A percentile compares a stretch with the other conserved stretches of the same genome.
Evolutionary conservation across 352 stramenopile species (phyloP).

Genomic region (Phytophthora pinifolia): DNA sequence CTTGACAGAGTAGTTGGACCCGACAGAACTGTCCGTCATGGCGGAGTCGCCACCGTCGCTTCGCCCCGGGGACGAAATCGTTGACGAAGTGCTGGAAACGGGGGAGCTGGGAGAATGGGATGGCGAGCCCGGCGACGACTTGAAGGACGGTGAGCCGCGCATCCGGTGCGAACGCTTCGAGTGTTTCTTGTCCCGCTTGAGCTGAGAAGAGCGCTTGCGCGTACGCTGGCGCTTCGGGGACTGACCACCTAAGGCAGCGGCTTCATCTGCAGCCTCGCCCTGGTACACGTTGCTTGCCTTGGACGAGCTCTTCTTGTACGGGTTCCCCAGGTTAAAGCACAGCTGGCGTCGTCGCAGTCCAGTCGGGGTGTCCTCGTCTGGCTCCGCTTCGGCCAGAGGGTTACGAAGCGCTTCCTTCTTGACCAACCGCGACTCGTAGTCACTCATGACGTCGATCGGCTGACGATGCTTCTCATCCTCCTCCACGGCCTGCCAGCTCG

Average conservation of each 20-base stretch:
- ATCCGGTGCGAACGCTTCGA: slow-evolving; percentile 66
- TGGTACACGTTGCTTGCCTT: slow-evolving; percentile 87
- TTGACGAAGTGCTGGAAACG: slow-evolving; percentile 52
- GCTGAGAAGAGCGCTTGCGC: slow-evolving; percentile 82
- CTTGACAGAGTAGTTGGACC: slow-evolving; percentile 80
- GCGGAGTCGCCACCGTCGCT: slow-evolving; percentile 65
- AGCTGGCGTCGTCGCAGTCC: slow-evolving; percentile 74
- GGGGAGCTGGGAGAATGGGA: slow-evolving; percentile 62
- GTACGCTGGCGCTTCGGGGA: slow-evolving; percentile 82
- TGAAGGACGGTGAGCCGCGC: slow-evolving; percentile 68
- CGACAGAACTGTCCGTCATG: slow-evolving; percentile 56
- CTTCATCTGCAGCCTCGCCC: slow-evolving; percentile 84
- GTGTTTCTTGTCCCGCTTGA: slow-evolving; percentile 79
- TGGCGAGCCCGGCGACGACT: slow-evolving; percentile 67
- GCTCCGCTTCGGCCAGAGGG: slow-evolving; percentile 79
- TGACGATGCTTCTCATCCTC: slow-evolving; percentile 85
- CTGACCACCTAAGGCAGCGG: slow-evolving; percentile 68
- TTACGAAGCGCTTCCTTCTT: slow-evolving; percentile 88
- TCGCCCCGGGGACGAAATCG: slow-evolving; percentile 63
- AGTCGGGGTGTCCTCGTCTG: slow-evolving; percentile 79
- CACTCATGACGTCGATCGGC: slow-evolving; percentile 87
- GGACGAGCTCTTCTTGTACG: slow-evolving; percentile 88
- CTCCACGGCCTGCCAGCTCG: slow-evolving; percentile 58
- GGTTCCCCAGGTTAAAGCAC: slow-evolving; percentile 86
- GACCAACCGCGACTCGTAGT: slow-evolving; percentile 86